These are phyloP conservation scores for Quercus phellos DNA, from an alignment of 331 rosid species.

Conservation along the genomic window DNA sequence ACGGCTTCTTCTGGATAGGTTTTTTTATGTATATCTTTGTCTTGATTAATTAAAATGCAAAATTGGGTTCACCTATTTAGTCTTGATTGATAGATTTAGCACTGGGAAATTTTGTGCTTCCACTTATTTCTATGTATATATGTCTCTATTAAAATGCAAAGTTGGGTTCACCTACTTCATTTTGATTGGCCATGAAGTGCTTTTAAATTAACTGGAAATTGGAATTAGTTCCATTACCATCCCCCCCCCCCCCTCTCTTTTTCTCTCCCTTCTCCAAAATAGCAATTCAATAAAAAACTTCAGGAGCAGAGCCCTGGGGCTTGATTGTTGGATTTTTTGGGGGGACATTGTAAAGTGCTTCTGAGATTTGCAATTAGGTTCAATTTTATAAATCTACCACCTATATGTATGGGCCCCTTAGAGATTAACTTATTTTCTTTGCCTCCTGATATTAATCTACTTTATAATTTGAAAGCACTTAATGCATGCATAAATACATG, in stretches of 20 bases:
- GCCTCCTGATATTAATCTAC: too few relatives aligned
- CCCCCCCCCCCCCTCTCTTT: too few relatives aligned
- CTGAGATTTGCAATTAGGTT: too few relatives aligned
- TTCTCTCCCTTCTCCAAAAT: too few relatives aligned
- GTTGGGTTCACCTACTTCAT: not conserved
- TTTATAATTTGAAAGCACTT: too few relatives aligned
- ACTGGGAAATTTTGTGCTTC: not conserved
- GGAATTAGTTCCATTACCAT: not conserved
- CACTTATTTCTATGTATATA: slow-evolving; percentile 1
- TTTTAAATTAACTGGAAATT: not conserved
- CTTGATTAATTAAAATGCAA: not conserved
- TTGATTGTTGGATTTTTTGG: not conserved
- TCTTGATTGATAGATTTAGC: not conserved
- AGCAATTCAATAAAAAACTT: not conserved
- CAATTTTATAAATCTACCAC: too few relatives aligned
- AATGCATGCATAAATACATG: too few relatives aligned
- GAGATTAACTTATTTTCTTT: too few relatives aligned
- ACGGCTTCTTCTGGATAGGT: not conserved
- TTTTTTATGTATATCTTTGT: slow-evolving; percentile 2
- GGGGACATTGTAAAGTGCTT: not conserved
- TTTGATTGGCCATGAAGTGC: not conserved
- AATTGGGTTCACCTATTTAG: not conserved
- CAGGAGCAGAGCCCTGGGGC: not conserved
- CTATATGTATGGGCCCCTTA: too few relatives aligned
- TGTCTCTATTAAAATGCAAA: not conserved